These are phyloP conservation scores for Hymenotorrendiella dingleyae DNA, from an alignment of 2,329 filamentous ascomycete species.

Conservation along the genomic window DNA sequence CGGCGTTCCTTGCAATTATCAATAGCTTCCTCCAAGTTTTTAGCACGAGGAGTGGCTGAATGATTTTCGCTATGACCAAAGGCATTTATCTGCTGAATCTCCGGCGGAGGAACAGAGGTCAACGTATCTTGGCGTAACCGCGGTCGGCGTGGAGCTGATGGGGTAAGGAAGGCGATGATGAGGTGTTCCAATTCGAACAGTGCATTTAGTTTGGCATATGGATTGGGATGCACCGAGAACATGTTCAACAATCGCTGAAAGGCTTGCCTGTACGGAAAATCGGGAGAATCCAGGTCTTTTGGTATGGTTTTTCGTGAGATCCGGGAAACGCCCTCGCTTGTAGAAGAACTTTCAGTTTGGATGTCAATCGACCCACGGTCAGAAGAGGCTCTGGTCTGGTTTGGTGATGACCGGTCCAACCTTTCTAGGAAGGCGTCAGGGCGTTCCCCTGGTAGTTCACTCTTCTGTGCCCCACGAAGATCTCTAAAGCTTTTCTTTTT, in stretches of 20 bases:
- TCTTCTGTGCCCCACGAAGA: slow-evolving; percentile 46
- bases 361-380: slow-evolving; percentile 23
- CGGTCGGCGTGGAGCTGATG: slow-evolving; percentile 36
- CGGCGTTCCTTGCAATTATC: slow-evolving; percentile 65
- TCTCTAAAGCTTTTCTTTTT: slow-evolving; percentile 66
- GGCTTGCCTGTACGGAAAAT: slow-evolving; percentile 76
- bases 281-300: slow-evolving; percentile 32
- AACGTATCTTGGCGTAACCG: slow-evolving; percentile 25
- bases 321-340: slow-evolving; percentile 18
- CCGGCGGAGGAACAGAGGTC: slow-evolving; percentile 43
- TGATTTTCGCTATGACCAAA: slow-evolving; percentile 24
- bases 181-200: slow-evolving; percentile 79
- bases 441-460: slow-evolving; percentile 19
- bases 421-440: slow-evolving; percentile 18
- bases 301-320: slow-evolving; percentile 18
- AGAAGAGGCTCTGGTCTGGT: slow-evolving; percentile 14
- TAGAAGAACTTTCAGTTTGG: slow-evolving; percentile 25
- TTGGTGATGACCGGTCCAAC: slow-evolving; percentile 22
- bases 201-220: slow-evolving; percentile 76
- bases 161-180: slow-evolving; percentile 67
- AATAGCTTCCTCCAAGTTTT: slow-evolving; percentile 59
- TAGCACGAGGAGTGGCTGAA: slow-evolving; percentile 32
- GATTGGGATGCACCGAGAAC: slow-evolving; percentile 86
- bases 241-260: slow-evolving; percentile 76
- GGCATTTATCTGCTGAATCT: slow-evolving; percentile 25